Conservation (phyloP, 805 yeast species). For the Brettanomyces custersianus region DNA sequence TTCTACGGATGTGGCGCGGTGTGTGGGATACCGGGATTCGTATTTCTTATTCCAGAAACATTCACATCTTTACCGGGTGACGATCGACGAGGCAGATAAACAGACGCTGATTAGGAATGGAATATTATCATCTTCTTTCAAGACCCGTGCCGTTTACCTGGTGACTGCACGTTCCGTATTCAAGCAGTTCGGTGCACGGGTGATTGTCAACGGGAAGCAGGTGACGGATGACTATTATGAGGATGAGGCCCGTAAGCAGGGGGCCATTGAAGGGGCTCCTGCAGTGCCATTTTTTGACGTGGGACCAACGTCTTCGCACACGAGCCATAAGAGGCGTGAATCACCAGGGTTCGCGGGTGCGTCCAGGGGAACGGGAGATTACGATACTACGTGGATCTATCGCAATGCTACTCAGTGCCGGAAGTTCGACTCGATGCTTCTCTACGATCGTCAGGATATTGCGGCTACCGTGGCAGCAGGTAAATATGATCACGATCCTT, state of each 20-base stretch:
- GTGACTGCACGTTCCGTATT: conserved; percentile 86
- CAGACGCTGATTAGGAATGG: conserved; percentile 73
- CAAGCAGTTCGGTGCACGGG: conserved; percentile 85
- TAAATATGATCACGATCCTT: conserved; percentile 67
- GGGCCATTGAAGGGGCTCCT: conserved; percentile 61
- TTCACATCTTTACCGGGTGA: conserved; percentile 61
- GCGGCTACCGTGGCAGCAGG: conserved; percentile 21
- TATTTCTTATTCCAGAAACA: conserved; percentile 85
- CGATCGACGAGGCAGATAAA: conserved; percentile 70
- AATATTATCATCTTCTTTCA: conserved; percentile 80
- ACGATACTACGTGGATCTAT: conserved; percentile 57
- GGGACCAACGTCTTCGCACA: neutral
- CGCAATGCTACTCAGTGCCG: conserved; percentile 77
- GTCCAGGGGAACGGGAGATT: conserved; percentile 29
- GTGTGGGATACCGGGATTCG: conserved; percentile 90
- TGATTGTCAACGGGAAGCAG: conserved; percentile 70
- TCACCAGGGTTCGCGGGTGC: neutral
- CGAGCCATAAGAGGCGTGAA: neutral
- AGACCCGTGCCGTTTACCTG: conserved; percentile 80
- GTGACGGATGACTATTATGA: conserved; percentile 88
- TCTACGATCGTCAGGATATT: conserved; percentile 46
- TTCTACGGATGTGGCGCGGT: conserved; percentile 92
- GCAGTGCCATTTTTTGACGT: conserved; percentile 6
- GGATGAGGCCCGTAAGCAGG: conserved; percentile 42
- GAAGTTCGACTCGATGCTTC: conserved; percentile 56